Evolutionary conservation across 1,284 basidiomycete species (phyloP).

Genomic region (Cryptococcus hybrid): DNA sequence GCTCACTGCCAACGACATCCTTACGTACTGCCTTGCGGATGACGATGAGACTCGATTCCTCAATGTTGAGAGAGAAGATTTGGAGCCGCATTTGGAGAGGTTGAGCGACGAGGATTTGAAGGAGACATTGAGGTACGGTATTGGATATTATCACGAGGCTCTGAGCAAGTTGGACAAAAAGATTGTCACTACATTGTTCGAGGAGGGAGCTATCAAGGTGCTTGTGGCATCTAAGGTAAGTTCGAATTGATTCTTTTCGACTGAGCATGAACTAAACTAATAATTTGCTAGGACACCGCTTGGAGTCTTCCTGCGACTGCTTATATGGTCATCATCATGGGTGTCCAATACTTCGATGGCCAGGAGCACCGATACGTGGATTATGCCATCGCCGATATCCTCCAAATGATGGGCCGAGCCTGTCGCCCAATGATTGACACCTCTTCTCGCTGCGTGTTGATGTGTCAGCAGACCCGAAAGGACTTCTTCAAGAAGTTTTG

Average conservation of each 20-base stretch:
- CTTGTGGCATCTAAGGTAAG: constrained; percentile 85
- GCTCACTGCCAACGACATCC: constrained; percentile 85
- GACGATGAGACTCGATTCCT: constrained; percentile 82
- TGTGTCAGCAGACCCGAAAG: constrained; percentile 95
- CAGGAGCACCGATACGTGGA: constrained; percentile 96
- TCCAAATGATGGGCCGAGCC: constrained; percentile 98
- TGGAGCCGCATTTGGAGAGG: constrained; percentile 85
- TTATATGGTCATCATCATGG: constrained; percentile 99
- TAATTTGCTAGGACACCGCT: constrained; percentile 69
- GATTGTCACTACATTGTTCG: constrained; percentile 90
- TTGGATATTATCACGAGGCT: constrained; percentile 96
- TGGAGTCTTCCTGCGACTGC: constrained; percentile 92
- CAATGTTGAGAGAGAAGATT: constrained; percentile 78
- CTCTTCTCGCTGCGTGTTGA: constrained; percentile 85
- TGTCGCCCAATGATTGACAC: constrained; percentile 84
- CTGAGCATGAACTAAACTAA: constrained; percentile 7
- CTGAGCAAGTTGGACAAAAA: constrained; percentile 86
- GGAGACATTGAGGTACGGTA: constrained; percentile 83
- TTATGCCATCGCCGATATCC: constrained; percentile 94
- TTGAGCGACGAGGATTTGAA: constrained; percentile 73
- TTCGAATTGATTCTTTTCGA: not conserved
- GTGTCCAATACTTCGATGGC: constrained; percentile 92
- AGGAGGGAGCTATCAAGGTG: constrained; percentile 92
- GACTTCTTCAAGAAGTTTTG: constrained; percentile 99
- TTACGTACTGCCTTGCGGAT: constrained; percentile 86